Evolutionary conservation across 371 early-diverging fungal genomes (phyloP).

Genomic region (Chytridiales sp.): DNA sequence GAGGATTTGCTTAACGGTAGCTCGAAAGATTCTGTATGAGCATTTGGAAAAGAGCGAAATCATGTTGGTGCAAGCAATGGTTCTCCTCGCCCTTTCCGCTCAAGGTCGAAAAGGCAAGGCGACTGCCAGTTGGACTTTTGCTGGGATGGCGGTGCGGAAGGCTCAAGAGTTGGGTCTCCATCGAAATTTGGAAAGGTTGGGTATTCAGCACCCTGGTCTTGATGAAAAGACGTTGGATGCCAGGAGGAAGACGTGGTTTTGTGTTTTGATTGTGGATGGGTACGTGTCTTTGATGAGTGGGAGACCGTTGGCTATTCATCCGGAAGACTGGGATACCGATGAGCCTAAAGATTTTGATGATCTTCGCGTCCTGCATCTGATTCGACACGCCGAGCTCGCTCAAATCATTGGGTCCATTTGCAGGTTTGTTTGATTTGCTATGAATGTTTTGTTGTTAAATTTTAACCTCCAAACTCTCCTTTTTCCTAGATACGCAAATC

Average conservation of each 20-base stretch:
- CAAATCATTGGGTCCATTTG: constrained; percentile 5
- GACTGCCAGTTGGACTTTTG: constrained; percentile 8
- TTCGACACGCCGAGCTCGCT: constrained; percentile 9
- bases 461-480: too few species aligned
- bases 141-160: constrained; percentile 11
- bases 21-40: constrained; percentile 2
- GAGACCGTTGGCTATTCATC: constrained; percentile 7
- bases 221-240: background rate
- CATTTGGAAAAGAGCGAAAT: background rate
- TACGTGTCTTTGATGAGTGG: constrained; percentile 11
- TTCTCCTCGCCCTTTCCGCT: constrained; percentile 4
- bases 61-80: constrained; percentile 11
- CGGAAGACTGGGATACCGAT: constrained; percentile 15
- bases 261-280: constrained; percentile 8
- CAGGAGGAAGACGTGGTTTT: constrained; percentile 11
- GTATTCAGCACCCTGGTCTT: constrained; percentile 3
- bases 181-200: background rate
- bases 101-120: constrained; percentile 4
- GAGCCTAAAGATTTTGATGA: too few species aligned
- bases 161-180: constrained; percentile 13
- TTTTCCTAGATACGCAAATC: too few species aligned
- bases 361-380: background rate
- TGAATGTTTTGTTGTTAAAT: too few species aligned
- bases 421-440: too few species aligned
- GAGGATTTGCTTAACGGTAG: background rate